phyloP scores from a whole-genome alignment of 163 green algal species.

The Chlamydomonas reinhardtii region DNA sequence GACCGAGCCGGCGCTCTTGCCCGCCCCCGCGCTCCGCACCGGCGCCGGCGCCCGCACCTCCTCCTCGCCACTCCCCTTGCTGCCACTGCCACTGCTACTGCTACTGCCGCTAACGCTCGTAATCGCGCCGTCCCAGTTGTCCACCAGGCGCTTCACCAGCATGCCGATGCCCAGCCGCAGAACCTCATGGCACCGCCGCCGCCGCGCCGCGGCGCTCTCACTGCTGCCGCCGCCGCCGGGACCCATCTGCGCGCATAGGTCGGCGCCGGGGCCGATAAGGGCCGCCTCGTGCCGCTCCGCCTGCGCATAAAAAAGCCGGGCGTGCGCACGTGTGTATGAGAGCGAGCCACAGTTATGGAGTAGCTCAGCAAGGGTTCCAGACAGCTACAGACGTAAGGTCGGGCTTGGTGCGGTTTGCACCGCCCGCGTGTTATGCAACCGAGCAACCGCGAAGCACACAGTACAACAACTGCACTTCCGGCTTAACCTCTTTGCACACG shows the following conservation, averaged over 20 bases:
- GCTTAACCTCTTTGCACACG: no score
- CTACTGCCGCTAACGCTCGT: not conserved
- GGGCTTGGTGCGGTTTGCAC: no score
- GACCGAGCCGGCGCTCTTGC: no score
- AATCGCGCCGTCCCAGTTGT: constrained; percentile 8
- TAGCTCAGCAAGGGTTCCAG: no score
- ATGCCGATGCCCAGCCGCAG: constrained; percentile 39
- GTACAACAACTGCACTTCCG: no score
- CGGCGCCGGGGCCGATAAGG: constrained; percentile 18
- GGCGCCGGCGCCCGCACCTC: not conserved
- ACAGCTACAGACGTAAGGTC: no score
- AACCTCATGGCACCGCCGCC: constrained; percentile 23
- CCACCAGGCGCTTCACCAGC: constrained; percentile 13
- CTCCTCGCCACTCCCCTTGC: not conserved
- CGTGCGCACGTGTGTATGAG: not conserved
- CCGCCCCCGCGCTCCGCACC: no score
- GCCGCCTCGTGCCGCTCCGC: constrained; percentile 35
- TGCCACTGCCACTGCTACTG: not conserved
- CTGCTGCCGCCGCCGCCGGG: not conserved
- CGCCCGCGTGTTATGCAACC: no score
- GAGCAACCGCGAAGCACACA: no score
- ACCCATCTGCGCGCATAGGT: constrained; percentile 39
- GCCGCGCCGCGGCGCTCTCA: not conserved
- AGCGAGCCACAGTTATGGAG: no score
- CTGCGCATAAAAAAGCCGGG: not conserved